Evolutionary conservation across 176 grass and related monocot species (phyloP).

Genomic region (Bromus sterilis): DNA sequence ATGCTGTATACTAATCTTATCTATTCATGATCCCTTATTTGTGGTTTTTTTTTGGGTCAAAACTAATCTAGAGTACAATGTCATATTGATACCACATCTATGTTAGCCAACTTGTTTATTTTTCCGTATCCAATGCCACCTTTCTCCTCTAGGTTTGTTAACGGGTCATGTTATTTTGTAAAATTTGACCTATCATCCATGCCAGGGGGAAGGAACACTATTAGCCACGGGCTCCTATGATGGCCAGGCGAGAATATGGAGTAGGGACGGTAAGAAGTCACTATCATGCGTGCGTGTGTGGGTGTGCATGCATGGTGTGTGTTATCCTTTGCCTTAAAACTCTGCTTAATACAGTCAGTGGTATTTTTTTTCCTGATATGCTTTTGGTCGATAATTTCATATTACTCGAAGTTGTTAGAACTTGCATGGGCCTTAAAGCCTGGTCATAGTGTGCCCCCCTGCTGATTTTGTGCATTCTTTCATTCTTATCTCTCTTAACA

Average conservation of each 20-base stretch:
- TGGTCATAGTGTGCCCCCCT: background rate
- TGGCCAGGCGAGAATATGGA: constrained; percentile 97
- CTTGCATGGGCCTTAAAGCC: background rate
- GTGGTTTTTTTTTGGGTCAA: background rate
- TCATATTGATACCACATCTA: constrained; percentile 4
- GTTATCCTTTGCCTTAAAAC: background rate
- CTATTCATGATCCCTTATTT: background rate
- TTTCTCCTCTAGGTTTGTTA: background rate
- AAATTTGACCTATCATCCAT: constrained; percentile 2
- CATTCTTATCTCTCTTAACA: background rate
- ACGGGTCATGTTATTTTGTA: background rate
- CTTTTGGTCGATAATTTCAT: background rate
- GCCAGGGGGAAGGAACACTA: constrained; percentile 75
- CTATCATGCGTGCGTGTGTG: background rate
- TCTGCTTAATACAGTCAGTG: background rate
- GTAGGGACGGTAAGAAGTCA: constrained; percentile 64
- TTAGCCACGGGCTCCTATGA: constrained; percentile 96
- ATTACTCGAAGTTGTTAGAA: background rate
- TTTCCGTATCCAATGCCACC: background rate
- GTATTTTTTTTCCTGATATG: background rate
- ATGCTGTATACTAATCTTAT: background rate
- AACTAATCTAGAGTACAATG: background rate
- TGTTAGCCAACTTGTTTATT: background rate
- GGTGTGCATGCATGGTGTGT: background rate
- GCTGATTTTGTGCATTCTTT: constrained; percentile 1